Evolutionary conservation across 495 filamentous ascomycete species (phyloP).

Genomic region (Bacidia gigantensis): DNA sequence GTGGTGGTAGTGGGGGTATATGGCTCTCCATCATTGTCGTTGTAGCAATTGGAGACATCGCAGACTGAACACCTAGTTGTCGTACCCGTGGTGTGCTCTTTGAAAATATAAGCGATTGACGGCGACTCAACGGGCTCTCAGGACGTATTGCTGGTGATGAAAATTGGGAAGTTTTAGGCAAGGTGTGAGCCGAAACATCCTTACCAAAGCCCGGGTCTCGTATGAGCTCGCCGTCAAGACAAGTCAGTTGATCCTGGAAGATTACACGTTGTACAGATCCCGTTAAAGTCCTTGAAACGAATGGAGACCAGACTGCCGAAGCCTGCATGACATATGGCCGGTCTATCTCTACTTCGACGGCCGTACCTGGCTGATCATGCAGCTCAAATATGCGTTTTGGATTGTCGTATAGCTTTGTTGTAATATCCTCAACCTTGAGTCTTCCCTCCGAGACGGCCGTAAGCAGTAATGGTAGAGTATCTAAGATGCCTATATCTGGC

Average conservation of each 20-base stretch:
- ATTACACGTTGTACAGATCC: conserved; percentile 65
- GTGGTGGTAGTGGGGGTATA: conserved; percentile 22
- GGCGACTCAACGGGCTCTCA: conserved; percentile 35
- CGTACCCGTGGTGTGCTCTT: conserved; percentile 9
- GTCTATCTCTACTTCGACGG: conserved; percentile 62
- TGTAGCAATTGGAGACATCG: conserved; percentile 11
- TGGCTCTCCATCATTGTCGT: conserved; percentile 14
- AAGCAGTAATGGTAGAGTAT: conserved; percentile 64
- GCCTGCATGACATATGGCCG: conserved; percentile 48
- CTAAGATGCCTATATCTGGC: conserved; percentile 53
- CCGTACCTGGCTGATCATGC: conserved; percentile 64
- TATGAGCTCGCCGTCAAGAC: conserved; percentile 56
- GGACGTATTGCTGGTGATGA: conserved; percentile 22
- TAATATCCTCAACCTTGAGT: conserved; percentile 62
- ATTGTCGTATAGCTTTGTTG: conserved; percentile 58
- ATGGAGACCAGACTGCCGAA: conserved; percentile 54
- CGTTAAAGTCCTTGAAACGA: conserved; percentile 55
- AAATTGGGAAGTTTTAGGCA: conserved; percentile 34
- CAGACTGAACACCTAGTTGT: conserved; percentile 15
- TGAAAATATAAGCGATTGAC: conserved; percentile 18
- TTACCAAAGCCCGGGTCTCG: conserved; percentile 44
- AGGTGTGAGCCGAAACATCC: conserved; percentile 62
- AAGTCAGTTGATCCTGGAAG: conserved; percentile 64
- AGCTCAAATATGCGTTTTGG: conserved; percentile 78
- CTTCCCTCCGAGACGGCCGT: conserved; percentile 66